Percentiles rank a stretch among this genome's conserved stretches.
Evolutionary conservation across 1,284 basidiomycete species (phyloP).

Genomic region (Puccinia hordei): DNA sequence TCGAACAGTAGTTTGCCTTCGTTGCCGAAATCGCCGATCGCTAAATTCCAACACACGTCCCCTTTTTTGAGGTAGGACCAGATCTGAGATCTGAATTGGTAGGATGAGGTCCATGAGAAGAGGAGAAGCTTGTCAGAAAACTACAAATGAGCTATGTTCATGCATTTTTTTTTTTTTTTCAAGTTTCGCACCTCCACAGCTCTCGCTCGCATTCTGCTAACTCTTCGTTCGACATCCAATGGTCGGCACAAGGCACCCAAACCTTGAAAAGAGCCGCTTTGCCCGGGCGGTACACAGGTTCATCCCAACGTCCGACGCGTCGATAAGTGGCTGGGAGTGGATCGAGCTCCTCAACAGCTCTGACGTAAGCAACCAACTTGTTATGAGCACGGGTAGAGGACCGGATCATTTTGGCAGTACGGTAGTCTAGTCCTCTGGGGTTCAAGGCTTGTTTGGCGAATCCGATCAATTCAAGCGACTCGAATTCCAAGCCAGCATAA

Average conservation of each 20-base stretch:
- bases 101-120: not conserved
- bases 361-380: constrained; percentile 58
- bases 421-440: constrained; percentile 56
- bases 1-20: constrained; percentile 59
- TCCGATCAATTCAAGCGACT: constrained; percentile 36
- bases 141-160: not conserved
- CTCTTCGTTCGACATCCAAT: constrained; percentile 57
- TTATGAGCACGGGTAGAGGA: constrained; percentile 60
- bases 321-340: not conserved
- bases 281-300: constrained; percentile 56
- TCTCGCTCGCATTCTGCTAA: constrained; percentile 57
- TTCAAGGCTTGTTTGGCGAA: constrained; percentile 47
- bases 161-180: no score
- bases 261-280: constrained; percentile 59
- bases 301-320: constrained; percentile 15
- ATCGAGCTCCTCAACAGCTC: constrained; percentile 56
- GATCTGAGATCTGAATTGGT: constrained; percentile 54
- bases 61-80: constrained; percentile 59
- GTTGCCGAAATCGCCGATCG: constrained; percentile 57
- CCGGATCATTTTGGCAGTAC: constrained; percentile 57
- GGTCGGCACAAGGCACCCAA: constrained; percentile 58
- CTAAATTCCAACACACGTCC: constrained; percentile 60
- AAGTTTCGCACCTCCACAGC: constrained; percentile 52
- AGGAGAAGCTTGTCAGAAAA: not conserved
- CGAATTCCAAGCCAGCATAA: constrained; percentile 48